Evolutionary conservation across 176 grass and related monocot species (phyloP), one percentile per base, ranked within the genome.

Genomic region (Pontederia paniculata): DNA sequence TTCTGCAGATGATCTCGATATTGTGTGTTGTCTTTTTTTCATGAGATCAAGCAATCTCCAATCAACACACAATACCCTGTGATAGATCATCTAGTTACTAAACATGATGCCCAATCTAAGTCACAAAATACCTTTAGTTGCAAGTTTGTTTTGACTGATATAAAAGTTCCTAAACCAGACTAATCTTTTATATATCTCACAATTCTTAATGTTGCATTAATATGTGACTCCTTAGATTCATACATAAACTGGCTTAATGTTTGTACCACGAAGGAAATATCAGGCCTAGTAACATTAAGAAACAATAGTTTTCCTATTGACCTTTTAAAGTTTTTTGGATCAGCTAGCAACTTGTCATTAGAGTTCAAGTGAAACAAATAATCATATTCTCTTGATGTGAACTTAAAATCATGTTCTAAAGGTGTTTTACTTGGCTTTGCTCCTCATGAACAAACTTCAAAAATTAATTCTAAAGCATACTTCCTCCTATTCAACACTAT

Each of bases 391-490:
- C 14, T 28, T 9, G 15, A 17, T 9, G 15, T 9, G 9, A 17
- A 17, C 13, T 62, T 72, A 16, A 50, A 21, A 31, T 58, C 52
- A 12, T 59, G 31, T 16, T 72, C 69, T 12, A 72, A 15, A 13
- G 20, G 69, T 8, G 23, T 60, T n/a, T n/a, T 3, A 21, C n/a
- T 6, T 5, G 55, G 16, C 12, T 72, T 72, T 10, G 43, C 19
- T 15, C 55, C 54, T 10, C 50, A 1, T 21, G 48, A 50, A 3
- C 69, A 17, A 2, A 10, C 58, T 72, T 61, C 17, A 12, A 23
- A 47, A 23, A 72, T 13, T 5, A 72, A 41, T 7, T 72, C 69
- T 0, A 72, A 17, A 50, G 10, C 0, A 41, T 72, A 72, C n/a
- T 72, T 72, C n/a, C 18, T 25, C 60, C 60, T 41, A 19, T 42